Percentiles rank a stretch among this genome's conserved stretches.
Evolutionary conservation across 1,284 basidiomycete genomes (phyloP).

Genomic region (Sutorius eximius): DNA sequence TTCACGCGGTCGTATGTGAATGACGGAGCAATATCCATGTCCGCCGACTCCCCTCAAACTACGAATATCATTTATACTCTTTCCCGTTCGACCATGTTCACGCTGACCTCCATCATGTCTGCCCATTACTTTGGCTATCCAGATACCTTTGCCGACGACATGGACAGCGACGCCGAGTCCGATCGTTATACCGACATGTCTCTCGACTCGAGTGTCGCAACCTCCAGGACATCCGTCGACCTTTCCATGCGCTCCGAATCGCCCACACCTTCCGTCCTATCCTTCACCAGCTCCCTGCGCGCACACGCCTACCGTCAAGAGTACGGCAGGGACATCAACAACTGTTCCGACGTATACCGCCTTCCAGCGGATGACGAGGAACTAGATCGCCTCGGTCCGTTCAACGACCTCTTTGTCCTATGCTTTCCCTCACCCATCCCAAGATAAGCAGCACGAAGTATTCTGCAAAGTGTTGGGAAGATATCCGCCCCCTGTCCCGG

Average conservation of each 20-base stretch:
- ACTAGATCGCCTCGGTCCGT: conserved; percentile 62
- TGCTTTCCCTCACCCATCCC: conserved; percentile 15
- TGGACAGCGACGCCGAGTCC: conserved; percentile 31
- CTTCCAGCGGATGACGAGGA: conserved; percentile 78
- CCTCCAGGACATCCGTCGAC: conserved; percentile 50
- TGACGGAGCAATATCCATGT: conserved; percentile 36
- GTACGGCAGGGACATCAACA: conserved; percentile 69
- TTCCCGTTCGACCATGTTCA: conserved; percentile 8
- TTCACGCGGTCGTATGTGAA: conserved; percentile 33
- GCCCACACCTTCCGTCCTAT: conserved; percentile 65
- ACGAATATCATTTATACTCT: conserved; percentile 30
- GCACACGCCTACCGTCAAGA: conserved; percentile 61
- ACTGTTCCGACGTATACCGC: conserved; percentile 73
- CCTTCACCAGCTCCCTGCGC: conserved; percentile 62
- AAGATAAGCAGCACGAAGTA: conserved; percentile 68
- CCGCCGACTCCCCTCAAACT: conserved; percentile 30
- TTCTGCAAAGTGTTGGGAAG: conserved; percentile 63
- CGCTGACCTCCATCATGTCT: conserved; percentile 25
- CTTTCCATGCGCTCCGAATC: conserved; percentile 59
- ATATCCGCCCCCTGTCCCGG: conserved; percentile 56
- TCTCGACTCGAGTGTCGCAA: conserved; percentile 40
- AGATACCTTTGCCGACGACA: conserved; percentile 35
- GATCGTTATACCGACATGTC: conserved; percentile 39
- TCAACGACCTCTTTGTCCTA: background rate
- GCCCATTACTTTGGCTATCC: conserved; percentile 4